Evolutionary conservation across 202 grass and related monocot genomes (phyloP).

Genomic region (Digitaria exilis): DNA sequence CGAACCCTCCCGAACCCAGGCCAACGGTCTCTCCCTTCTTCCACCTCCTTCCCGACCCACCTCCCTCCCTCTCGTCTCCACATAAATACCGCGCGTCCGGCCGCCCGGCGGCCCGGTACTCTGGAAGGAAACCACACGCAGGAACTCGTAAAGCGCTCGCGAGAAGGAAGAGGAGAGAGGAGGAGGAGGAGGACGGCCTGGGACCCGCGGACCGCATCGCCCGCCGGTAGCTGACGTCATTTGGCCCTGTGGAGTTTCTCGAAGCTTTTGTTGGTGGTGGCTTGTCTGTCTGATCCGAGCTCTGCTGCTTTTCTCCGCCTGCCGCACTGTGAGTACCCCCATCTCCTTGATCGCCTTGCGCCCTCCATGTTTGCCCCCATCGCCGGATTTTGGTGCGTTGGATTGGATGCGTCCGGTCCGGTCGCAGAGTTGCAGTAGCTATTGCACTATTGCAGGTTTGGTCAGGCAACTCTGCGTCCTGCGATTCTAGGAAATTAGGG

Average conservation of each 20-base stretch:
- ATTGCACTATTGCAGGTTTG: not conserved
- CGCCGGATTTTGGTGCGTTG: not conserved
- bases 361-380: too few relatives aligned
- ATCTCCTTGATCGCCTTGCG: not conserved
- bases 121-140: not conserved
- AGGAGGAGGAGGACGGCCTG: conserved; percentile 18
- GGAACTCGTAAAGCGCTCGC: not conserved
- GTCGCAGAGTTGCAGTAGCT: too few relatives aligned
- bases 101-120: not conserved
- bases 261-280: conserved; percentile 22
- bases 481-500: too few relatives aligned
- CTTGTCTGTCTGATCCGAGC: conserved; percentile 41
- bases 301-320: not conserved
- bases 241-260: conserved; percentile 23
- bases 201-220: conserved; percentile 38
- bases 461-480: not conserved
- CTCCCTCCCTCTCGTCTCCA: not conserved
- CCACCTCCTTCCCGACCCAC: not conserved
- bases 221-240: conserved; percentile 31
- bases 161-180: not conserved
- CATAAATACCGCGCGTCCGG: not conserved
- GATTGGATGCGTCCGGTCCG: not conserved
- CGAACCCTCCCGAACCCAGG: conserved; percentile 24
- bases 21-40: not conserved
- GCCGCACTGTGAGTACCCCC: conserved; percentile 36